Percentiles rank a stretch among this genome's conserved stretches.
phyloP scores from a whole-genome alignment of 2,329 filamentous ascomycete species.

The Scleromitrula shiraiana region DNA sequence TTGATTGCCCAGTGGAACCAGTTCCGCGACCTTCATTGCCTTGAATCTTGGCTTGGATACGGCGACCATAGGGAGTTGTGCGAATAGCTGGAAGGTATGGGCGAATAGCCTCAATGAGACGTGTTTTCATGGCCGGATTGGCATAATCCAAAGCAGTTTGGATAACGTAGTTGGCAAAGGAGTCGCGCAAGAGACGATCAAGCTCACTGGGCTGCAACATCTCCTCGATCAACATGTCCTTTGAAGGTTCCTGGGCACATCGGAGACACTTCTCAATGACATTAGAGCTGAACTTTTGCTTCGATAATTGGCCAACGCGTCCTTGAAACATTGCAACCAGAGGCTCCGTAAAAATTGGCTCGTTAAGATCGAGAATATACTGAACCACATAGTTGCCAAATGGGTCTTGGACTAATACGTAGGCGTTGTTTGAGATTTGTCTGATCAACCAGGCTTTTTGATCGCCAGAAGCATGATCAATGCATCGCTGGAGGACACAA shows the following conservation, averaged over 20 bases:
- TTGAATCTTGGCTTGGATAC: slow-evolving; percentile 82
- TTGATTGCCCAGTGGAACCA: slow-evolving; percentile 26
- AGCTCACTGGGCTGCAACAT: slow-evolving; percentile 70
- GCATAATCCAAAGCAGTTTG: slow-evolving; percentile 90
- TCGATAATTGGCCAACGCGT: slow-evolving; percentile 64
- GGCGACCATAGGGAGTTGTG: slow-evolving; percentile 86
- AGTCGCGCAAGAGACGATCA: slow-evolving; percentile 82
- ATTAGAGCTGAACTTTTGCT: slow-evolving; percentile 99
- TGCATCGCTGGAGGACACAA: slow-evolving; percentile 95
- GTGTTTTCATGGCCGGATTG: slow-evolving; percentile 62
- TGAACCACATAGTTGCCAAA: slow-evolving; percentile 99
- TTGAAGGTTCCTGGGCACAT: slow-evolving; percentile 66
- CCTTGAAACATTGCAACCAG: slow-evolving; percentile 74
- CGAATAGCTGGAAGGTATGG: slow-evolving; percentile 79
- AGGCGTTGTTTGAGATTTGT: slow-evolving; percentile 83
- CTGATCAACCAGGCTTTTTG: slow-evolving; percentile 83
- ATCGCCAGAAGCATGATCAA: slow-evolving; percentile 85
- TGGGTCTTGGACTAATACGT: slow-evolving; percentile 84
- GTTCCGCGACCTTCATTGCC: slow-evolving; percentile 40
- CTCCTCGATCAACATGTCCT: slow-evolving; percentile 77
- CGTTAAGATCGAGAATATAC: slow-evolving; percentile 93
- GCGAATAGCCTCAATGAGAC: slow-evolving; percentile 76
- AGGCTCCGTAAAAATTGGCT: slow-evolving; percentile 80
- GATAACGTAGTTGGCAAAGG: slow-evolving; percentile 95
- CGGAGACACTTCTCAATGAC: slow-evolving; percentile 96